Conservation (phyloP, 768 basidiomycete genomes). For the Suillus lakei region DNA sequence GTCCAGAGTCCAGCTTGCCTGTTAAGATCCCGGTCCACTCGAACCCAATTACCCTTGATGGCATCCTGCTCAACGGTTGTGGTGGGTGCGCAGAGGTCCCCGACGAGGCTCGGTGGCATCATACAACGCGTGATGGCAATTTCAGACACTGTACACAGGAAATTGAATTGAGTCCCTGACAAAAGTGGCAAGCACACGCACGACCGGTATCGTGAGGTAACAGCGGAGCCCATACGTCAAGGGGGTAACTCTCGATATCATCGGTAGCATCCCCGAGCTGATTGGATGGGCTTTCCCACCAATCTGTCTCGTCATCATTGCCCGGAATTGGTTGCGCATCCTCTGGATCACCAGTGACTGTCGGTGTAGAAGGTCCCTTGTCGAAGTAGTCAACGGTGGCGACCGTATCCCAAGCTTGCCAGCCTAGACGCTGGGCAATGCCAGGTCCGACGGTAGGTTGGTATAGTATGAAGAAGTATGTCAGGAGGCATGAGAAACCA, state of each 20-base stretch:
- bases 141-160: slow-evolving; percentile 62
- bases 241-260: slow-evolving; percentile 72
- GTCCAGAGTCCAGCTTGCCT: slow-evolving; percentile 60
- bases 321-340: slow-evolving; percentile 18
- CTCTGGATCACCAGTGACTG: slow-evolving; percentile 4
- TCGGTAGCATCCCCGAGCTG: slow-evolving; percentile 38
- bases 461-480: slow-evolving; percentile 80
- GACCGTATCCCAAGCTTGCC: slow-evolving; percentile 87
- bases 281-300: slow-evolving; percentile 65
- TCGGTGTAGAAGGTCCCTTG: slow-evolving; percentile 3
- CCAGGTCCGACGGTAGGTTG: slow-evolving; percentile 80
- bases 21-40: slow-evolving; percentile 83
- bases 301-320: slow-evolving; percentile 50
- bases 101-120: slow-evolving; percentile 59
- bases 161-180: not conserved
- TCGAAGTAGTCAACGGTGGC: slow-evolving; percentile 28
- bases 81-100: slow-evolving; percentile 68
- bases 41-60: slow-evolving; percentile 87
- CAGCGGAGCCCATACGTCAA: slow-evolving; percentile 81
- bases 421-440: slow-evolving; percentile 72
- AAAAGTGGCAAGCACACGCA: slow-evolving; percentile 39
- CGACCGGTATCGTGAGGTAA: slow-evolving; percentile 77
- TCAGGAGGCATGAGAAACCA: slow-evolving; percentile 72
- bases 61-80: slow-evolving; percentile 76
- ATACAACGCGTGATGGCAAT: slow-evolving; percentile 74